These are phyloP conservation scores for Micromonas pusilla DNA, from an alignment of 139 green algal species.

Conservation along the genomic window DNA sequence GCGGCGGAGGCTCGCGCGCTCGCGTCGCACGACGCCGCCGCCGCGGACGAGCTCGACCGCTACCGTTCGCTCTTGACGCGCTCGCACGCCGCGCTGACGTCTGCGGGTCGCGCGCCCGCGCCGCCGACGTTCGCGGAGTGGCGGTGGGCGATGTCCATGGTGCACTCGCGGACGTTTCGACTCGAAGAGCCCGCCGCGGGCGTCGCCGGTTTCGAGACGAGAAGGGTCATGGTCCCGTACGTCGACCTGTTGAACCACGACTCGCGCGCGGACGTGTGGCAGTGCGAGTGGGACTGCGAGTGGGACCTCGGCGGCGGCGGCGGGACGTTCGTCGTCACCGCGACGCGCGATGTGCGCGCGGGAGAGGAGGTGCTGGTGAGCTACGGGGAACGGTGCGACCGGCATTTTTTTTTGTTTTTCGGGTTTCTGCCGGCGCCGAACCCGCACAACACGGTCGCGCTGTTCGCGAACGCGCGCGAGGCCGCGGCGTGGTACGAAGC, in stretches of 20 bases:
- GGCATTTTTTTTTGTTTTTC: conserved; percentile 75
- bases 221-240: background rate
- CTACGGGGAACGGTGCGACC: conserved; percentile 72
- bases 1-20: too few species aligned
- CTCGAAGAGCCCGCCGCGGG: background rate
- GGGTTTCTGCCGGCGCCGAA: conserved; percentile 69
- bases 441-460: conserved; percentile 47
- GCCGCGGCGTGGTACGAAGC: background rate
- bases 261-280: background rate
- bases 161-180: background rate
- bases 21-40: background rate
- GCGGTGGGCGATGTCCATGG: background rate
- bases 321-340: background rate
- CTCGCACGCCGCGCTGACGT: background rate
- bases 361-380: conserved; percentile 48
- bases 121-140: background rate
- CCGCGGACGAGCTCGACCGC: background rate
- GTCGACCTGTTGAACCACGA: background rate
- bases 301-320: background rate
- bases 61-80: background rate
- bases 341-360: background rate
- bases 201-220: background rate
- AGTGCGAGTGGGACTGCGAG: background rate
- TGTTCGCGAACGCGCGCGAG: background rate
- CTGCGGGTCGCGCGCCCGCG: too few species aligned